A percentile compares a stretch with the other conserved stretches of the same genome.
phyloP scores from a whole-genome alignment of 2,329 filamentous ascomycete species.

The Alternaria alternata region DNA sequence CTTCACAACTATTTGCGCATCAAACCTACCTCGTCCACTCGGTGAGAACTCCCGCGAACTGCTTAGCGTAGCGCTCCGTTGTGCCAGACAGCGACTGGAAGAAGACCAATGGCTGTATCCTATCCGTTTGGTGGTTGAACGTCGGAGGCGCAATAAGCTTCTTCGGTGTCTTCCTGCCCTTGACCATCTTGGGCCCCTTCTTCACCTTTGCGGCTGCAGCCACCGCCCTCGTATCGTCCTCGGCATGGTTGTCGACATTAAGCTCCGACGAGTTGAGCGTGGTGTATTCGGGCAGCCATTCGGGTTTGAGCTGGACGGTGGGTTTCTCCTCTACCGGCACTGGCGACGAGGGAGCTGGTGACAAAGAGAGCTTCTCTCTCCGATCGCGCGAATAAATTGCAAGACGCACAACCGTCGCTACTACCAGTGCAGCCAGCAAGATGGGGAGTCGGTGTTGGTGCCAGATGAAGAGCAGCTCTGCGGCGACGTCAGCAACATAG shows the following conservation, averaged over 20 bases:
- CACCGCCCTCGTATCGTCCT: slow-evolving; percentile 33
- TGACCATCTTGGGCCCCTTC: slow-evolving; percentile 50
- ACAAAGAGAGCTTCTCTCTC: slow-evolving; percentile 39
- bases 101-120: slow-evolving; percentile 80
- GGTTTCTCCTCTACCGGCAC: slow-evolving; percentile 36
- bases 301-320: slow-evolving; percentile 37
- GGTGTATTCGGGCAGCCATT: slow-evolving; percentile 49
- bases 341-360: slow-evolving; percentile 44
- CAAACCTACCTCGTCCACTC: slow-evolving; percentile 40
- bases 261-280: slow-evolving; percentile 29
- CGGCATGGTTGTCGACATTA: slow-evolving; percentile 41
- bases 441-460: slow-evolving; percentile 47
- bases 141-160: slow-evolving; percentile 24
- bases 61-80: slow-evolving; percentile 76
- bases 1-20: background rate
- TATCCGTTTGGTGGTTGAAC: slow-evolving; percentile 47
- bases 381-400: slow-evolving; percentile 36
- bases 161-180: slow-evolving; percentile 43
- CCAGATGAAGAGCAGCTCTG: slow-evolving; percentile 50
- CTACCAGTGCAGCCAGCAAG: slow-evolving; percentile 41
- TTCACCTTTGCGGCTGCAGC: slow-evolving; percentile 34
- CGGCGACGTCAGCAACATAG: slow-evolving; percentile 1
- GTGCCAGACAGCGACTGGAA: slow-evolving; percentile 88
- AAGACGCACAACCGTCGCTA: slow-evolving; percentile 42
- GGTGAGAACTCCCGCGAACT: slow-evolving; percentile 66